These are phyloP conservation scores for Calamus simplicifolius DNA, from an alignment of 176 grass and related monocot species.

Conservation along the genomic window DNA sequence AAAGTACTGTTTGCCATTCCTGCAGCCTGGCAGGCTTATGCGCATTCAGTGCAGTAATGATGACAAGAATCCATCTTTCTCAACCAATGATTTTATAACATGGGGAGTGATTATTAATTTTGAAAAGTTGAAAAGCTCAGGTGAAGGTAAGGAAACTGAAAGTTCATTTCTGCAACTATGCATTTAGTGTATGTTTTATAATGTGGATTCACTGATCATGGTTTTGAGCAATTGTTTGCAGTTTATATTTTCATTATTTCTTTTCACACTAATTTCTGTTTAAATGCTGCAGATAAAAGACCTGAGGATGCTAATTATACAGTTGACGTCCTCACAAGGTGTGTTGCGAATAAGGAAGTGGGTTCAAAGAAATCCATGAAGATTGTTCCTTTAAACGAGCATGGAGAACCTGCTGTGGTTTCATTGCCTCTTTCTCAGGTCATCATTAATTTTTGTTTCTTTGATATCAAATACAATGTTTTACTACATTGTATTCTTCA, in stretches of 20 bases:
- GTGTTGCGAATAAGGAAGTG: constrained; percentile 59
- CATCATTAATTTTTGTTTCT: constrained; percentile 7
- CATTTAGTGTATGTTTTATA: too few species aligned
- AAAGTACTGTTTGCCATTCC: constrained; percentile 82
- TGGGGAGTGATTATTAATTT: constrained; percentile 93
- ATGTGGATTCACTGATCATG: background rate
- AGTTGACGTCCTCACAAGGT: constrained; percentile 78
- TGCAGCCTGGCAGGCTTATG: constrained; percentile 85
- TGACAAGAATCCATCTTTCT: constrained; percentile 33
- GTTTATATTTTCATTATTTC: background rate
- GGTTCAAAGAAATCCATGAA: constrained; percentile 57
- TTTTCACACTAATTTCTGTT: constrained; percentile 6
- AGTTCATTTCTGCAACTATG: too few species aligned
- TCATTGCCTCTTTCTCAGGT: constrained; percentile 84
- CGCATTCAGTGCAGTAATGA: constrained; percentile 41
- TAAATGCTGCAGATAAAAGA: constrained; percentile 43
- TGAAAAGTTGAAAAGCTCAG: constrained; percentile 54
- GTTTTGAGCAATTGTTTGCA: too few species aligned
- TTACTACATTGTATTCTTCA: too few species aligned
- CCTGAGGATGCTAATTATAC: constrained; percentile 78
- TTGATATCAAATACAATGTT: too few species aligned
- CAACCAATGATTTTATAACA: constrained; percentile 35
- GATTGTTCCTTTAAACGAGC: constrained; percentile 53
- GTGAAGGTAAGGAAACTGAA: constrained; percentile 45
- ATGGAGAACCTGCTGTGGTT: constrained; percentile 76